Evolutionary conservation across 306 rosid species (phyloP).

Genomic region (Cercis canadensis): DNA sequence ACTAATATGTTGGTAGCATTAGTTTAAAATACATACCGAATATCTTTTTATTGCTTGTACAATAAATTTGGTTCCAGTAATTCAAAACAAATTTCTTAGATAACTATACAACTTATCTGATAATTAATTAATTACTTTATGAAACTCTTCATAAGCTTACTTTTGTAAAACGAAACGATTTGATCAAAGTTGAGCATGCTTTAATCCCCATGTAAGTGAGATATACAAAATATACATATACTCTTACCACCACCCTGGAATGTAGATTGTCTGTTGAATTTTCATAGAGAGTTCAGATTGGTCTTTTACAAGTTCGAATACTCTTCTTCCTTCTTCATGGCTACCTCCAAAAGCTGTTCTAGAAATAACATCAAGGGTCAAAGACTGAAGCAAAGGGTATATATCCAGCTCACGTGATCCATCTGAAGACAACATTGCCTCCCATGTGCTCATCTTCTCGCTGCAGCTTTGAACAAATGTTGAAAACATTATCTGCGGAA

Average conservation of each 20-base stretch:
- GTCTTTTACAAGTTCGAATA: conserved; percentile 37
- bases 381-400: conserved; percentile 22
- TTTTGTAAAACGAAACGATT: too few species aligned
- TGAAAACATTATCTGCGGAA: conserved; percentile 9
- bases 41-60: too few species aligned
- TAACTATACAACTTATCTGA: too few species aligned
- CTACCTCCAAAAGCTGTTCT: conserved; percentile 43
- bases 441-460: conserved; percentile 40
- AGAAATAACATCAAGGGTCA: conserved; percentile 39
- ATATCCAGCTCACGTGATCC: too few species aligned
- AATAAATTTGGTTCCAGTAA: too few species aligned
- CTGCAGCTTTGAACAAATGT: neutral
- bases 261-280: neutral
- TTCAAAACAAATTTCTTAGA: too few species aligned
- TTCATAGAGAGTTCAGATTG: neutral
- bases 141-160: too few species aligned
- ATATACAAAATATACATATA: neutral
- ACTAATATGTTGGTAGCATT: too few species aligned
- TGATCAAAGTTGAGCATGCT: too few species aligned
- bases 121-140: too few species aligned
- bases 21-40: too few species aligned
- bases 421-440: neutral
- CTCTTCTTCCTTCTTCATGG: conserved; percentile 37
- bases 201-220: too few species aligned
- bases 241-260: conserved; percentile 48